Evolutionary conservation across 129 eudicot genomes (phyloP).

Genomic region (Gnaphalium uliginosum): DNA sequence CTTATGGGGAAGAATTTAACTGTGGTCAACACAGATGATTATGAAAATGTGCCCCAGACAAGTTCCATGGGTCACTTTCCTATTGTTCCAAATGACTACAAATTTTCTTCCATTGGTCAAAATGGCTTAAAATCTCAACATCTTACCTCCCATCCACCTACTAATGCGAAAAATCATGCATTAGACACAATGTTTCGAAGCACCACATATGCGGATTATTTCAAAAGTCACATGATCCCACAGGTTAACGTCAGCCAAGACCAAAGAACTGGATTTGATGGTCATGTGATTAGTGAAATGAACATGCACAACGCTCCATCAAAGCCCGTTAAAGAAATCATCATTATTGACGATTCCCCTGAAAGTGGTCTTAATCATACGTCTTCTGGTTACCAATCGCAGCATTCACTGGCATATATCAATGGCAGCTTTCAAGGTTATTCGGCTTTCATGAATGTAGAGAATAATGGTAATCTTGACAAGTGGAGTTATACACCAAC

Average conservation of each 20-base stretch:
- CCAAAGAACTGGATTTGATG: not conserved
- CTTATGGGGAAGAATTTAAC: slow-evolving; percentile 87
- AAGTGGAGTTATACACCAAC: slow-evolving; percentile 9
- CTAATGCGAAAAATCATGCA: slow-evolving; percentile 17
- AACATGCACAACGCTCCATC: slow-evolving; percentile 9
- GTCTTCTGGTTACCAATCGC: not conserved
- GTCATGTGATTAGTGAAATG: not conserved
- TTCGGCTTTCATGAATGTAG: slow-evolving; percentile 12
- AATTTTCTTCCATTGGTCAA: slow-evolving; percentile 26
- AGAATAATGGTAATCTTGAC: not conserved
- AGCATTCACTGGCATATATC: not conserved
- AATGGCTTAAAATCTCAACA: slow-evolving; percentile 11
- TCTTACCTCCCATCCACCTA: slow-evolving; percentile 26
- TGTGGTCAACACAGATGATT: slow-evolving; percentile 62
- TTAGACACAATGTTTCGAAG: not conserved
- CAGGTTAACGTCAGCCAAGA: too few relatives aligned
- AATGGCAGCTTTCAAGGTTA: not conserved
- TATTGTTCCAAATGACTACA: slow-evolving; percentile 25
- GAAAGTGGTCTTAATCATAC: slow-evolving; percentile 26
- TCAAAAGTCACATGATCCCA: not conserved
- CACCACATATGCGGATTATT: not conserved
- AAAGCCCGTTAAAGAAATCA: slow-evolving; percentile 41
- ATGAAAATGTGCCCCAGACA: slow-evolving; percentile 18
- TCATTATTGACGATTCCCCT: slow-evolving; percentile 43
- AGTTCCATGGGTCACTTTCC: slow-evolving; percentile 10